These are phyloP conservation scores for Flaveria brownii DNA, from an alignment of 129 eudicot genomes.

Conservation along the genomic window DNA sequence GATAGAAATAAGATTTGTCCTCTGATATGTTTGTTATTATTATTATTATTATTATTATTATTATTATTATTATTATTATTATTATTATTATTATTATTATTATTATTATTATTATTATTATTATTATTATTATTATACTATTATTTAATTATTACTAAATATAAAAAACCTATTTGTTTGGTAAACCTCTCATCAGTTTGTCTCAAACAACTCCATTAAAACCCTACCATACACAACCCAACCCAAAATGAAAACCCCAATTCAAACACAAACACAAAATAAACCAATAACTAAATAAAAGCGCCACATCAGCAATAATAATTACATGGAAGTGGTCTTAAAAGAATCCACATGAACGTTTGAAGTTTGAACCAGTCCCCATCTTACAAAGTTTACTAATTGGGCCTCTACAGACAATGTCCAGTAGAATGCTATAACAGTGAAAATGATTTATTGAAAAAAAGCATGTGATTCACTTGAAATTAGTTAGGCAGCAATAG, in stretches of 20 bases:
- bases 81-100: too few species aligned
- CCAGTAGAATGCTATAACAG: not conserved
- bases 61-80: too few species aligned
- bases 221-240: not conserved
- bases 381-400: not conserved
- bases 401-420: not conserved
- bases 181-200: not conserved
- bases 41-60: too few species aligned
- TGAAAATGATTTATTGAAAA: not conserved
- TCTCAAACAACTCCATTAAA: not conserved
- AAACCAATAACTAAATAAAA: not conserved
- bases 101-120: too few species aligned
- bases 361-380: not conserved
- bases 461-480: conserved; percentile 13
- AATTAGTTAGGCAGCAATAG: conserved; percentile 14
- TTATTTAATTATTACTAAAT: too few species aligned
- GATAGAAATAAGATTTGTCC: too few species aligned
- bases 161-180: too few species aligned
- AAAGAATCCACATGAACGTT: not conserved
- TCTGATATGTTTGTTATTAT: too few species aligned
- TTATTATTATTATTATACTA: too few species aligned
- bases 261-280: not conserved
- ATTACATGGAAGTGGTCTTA: not conserved
- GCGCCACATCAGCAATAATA: not conserved
- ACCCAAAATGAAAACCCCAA: not conserved